These are phyloP conservation scores for Calonectria honghensis DNA, from an alignment of 2,329 filamentous ascomycete species.

Conservation along the genomic window DNA sequence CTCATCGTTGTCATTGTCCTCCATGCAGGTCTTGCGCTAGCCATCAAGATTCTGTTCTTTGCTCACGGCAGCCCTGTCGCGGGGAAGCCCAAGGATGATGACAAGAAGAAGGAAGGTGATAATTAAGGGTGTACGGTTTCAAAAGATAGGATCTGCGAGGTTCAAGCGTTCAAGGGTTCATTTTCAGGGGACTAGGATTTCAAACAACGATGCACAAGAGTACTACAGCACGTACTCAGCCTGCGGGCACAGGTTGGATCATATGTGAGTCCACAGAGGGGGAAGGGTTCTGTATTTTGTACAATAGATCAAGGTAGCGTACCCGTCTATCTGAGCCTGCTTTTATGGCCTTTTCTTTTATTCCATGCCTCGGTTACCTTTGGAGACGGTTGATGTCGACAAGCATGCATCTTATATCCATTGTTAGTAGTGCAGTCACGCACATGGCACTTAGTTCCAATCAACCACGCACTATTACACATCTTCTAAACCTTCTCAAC, in stretches of 20 bases:
- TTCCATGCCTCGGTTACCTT: neutral
- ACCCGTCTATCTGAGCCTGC: constrained; percentile 23
- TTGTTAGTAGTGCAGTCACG: no score
- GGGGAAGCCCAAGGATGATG: constrained; percentile 61
- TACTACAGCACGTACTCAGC: constrained; percentile 35
- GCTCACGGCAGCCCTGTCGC: constrained; percentile 79
- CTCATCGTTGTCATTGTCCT: constrained; percentile 88
- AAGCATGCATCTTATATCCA: neutral
- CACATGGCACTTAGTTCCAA: no score
- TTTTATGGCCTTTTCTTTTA: constrained; percentile 10
- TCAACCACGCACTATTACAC: neutral
- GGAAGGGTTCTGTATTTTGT: constrained; percentile 36
- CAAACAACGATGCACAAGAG: constrained; percentile 31
- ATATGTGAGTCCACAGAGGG: constrained; percentile 23
- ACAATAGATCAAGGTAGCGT: constrained; percentile 39
- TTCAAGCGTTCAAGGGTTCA: constrained; percentile 16
- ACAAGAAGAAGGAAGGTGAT: constrained; percentile 47
- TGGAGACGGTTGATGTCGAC: neutral
- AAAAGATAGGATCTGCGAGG: neutral
- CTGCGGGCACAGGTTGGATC: constrained; percentile 43
- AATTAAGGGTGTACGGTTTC: constrained; percentile 45
- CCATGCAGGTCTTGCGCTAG: constrained; percentile 91
- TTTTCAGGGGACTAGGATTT: constrained; percentile 30
- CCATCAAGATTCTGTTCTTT: constrained; percentile 98
- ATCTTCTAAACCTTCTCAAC: constrained; percentile 55